Evolutionary conservation across 1,284 basidiomycete species (phyloP).

Genomic region (Irpex sp.): DNA sequence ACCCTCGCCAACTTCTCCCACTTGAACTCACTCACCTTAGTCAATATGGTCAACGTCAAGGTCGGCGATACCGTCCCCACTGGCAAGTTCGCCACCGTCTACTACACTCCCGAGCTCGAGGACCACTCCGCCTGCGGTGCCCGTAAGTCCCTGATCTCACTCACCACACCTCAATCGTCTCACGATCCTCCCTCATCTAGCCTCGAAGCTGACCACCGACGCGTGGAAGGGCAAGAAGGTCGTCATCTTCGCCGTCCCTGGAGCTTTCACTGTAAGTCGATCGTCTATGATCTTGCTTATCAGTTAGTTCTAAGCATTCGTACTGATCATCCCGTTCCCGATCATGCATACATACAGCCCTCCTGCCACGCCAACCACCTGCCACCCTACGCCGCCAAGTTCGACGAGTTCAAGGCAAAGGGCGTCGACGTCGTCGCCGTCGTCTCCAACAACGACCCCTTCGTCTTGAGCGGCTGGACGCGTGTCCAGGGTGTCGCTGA

Average conservation of each 20-base stretch:
- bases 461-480: conserved; percentile 76
- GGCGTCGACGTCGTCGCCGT: conserved; percentile 70
- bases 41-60: conserved; percentile 32
- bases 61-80: conserved; percentile 64
- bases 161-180: background rate
- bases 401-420: conserved; percentile 66
- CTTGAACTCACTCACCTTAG: background rate
- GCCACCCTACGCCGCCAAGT: conserved; percentile 61
- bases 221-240: conserved; percentile 84
- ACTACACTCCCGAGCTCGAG: conserved; percentile 62
- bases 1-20: background rate
- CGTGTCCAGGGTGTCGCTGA: conserved; percentile 65
- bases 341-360: conserved; percentile 52
- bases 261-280: conserved; percentile 67
- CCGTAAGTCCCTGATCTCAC: conserved; percentile 38
- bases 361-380: conserved; percentile 72
- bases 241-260: conserved; percentile 72
- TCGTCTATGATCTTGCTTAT: background rate
- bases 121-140: conserved; percentile 57
- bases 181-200: conserved; percentile 26
- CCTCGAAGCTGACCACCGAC: conserved; percentile 47
- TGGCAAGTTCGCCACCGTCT: conserved; percentile 58
- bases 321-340: too few relatives aligned
- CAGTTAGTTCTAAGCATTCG: conserved; percentile 1
- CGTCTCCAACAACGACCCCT: conserved; percentile 70